These are phyloP conservation scores for Neurospora sp. DNA, from an alignment of 495 filamentous ascomycete species.

Conservation along the genomic window DNA sequence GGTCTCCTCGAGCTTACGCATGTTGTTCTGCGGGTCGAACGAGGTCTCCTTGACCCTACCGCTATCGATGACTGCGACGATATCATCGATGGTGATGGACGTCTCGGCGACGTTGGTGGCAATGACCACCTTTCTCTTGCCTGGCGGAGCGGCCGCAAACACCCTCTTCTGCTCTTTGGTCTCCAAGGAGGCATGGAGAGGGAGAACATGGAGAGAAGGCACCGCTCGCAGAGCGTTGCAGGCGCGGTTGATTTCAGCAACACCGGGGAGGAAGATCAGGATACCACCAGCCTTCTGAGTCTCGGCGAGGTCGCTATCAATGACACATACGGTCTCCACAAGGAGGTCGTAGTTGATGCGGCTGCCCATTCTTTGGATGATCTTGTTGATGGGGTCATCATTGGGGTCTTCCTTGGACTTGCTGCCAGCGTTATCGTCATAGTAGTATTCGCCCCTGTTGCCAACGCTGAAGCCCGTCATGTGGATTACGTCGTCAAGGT, in stretches of 20 bases:
- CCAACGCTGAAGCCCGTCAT: conserved; percentile 62
- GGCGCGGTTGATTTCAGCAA: conserved; percentile 77
- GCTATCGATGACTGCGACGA: conserved; percentile 92
- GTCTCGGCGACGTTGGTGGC: conserved; percentile 97
- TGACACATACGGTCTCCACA: conserved; percentile 62
- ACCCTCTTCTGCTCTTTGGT: conserved; percentile 80
- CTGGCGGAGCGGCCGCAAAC: conserved; percentile 64
- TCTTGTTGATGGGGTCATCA: conserved; percentile 46
- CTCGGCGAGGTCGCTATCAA: conserved; percentile 58
- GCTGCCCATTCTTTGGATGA: conserved; percentile 67
- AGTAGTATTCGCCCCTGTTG: conserved; percentile 16
- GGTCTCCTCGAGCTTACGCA: conserved; percentile 86
- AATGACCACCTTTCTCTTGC: conserved; percentile 82
- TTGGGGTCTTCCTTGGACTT: conserved; percentile 19
- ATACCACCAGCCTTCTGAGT: conserved; percentile 68
- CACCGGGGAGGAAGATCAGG: conserved; percentile 82
- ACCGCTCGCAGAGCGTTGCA: conserved; percentile 57
- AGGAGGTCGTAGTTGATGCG: conserved; percentile 91
- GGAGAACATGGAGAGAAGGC: conserved; percentile 68
- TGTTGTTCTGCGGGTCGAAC: conserved; percentile 85
- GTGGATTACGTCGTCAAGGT: conserved; percentile 78
- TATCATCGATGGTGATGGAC: conserved; percentile 94
- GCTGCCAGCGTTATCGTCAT: conserved; percentile 26
- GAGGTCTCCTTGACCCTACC: conserved; percentile 94
- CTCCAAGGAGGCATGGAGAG: conserved; percentile 84